phyloP scores from a whole-genome alignment of 1,284 basidiomycete species.

The Blastosporella zonata region DNA sequence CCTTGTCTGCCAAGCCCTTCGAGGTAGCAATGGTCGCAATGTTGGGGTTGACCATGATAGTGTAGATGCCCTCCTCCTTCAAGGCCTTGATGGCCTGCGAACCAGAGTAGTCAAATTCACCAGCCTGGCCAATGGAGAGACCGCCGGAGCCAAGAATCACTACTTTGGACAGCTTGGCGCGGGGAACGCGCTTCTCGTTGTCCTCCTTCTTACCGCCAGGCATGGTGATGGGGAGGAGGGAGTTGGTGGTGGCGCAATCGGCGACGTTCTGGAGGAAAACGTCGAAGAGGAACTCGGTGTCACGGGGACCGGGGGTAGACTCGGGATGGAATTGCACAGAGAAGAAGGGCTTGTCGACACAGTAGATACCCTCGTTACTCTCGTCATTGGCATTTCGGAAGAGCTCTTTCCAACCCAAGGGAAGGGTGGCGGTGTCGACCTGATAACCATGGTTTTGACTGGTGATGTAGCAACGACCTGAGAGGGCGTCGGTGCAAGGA shows the following conservation, averaged over 20 bases:
- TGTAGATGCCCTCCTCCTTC: slow-evolving; percentile 98
- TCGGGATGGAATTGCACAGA: slow-evolving; percentile 99
- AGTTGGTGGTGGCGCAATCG: slow-evolving; percentile 70
- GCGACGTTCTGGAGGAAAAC: slow-evolving; percentile 91
- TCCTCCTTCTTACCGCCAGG: slow-evolving; percentile 87
- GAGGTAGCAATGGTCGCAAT: slow-evolving; percentile 99
- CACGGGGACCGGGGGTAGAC: slow-evolving; percentile 95
- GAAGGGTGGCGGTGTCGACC: slow-evolving; percentile 82
- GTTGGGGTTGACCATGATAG: slow-evolving; percentile 97
- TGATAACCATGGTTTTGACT: slow-evolving; percentile 99
- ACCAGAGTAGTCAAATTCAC: slow-evolving; percentile 99
- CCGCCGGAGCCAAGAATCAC: slow-evolving; percentile 98
- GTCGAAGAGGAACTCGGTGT: slow-evolving; percentile 99
- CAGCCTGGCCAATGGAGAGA: slow-evolving; percentile 96
- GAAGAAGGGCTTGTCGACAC: slow-evolving; percentile 89
- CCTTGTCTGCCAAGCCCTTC: slow-evolving; percentile 96
- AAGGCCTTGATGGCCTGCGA: slow-evolving; percentile 99
- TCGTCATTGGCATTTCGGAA: slow-evolving; percentile 98
- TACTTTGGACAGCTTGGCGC: slow-evolving; percentile 86
- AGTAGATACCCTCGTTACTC: slow-evolving; percentile 98
- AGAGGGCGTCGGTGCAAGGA: slow-evolving; percentile 92
- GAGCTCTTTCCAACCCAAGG: slow-evolving; percentile 87
- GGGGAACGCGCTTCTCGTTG: slow-evolving; percentile 77
- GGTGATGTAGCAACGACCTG: slow-evolving; percentile 97
- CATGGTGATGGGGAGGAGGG: slow-evolving; percentile 75